These are phyloP conservation scores for Takashimella koratensis DNA, from an alignment of 1,284 basidiomycete genomes.

Conservation along the genomic window DNA sequence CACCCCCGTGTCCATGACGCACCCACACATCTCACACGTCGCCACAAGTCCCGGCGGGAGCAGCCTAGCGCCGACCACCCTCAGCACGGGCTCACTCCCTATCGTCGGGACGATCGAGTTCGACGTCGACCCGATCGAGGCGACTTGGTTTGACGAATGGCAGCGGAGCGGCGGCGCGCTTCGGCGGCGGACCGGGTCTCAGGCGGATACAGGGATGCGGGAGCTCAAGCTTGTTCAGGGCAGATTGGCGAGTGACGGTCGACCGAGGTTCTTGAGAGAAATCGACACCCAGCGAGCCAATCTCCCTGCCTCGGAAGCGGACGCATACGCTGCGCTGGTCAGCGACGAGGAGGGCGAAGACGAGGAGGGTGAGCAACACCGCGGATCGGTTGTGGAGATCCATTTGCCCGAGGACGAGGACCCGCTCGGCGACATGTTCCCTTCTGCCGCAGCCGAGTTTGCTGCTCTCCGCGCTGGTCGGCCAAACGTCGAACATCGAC, in stretches of 20 bases:
- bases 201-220: constrained; percentile 21
- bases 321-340: constrained; percentile 2
- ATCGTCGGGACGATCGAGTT: constrained; percentile 47
- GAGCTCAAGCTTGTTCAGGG: constrained; percentile 32
- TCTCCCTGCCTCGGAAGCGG: constrained; percentile 2
- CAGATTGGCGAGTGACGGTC: constrained; percentile 22
- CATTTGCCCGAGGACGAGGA: background rate
- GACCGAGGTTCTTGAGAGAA: constrained; percentile 30
- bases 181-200: constrained; percentile 8
- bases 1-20: constrained; percentile 23
- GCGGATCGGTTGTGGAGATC: background rate
- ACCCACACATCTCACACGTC: background rate
- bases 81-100: constrained; percentile 7
- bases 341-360: background rate
- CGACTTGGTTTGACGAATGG: constrained; percentile 41
- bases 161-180: constrained; percentile 12
- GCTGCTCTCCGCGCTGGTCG: constrained; percentile 4
- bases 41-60: background rate
- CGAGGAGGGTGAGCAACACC: background rate
- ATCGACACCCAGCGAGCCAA: constrained; percentile 15
- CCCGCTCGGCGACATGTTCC: constrained; percentile 7
- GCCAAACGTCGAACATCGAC: background rate
- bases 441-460: constrained; percentile 6
- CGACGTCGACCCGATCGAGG: constrained; percentile 40
- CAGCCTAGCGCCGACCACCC: background rate